phyloP scores from a whole-genome alignment of 148 eudicot species.

The Chenopodium album region DNA sequence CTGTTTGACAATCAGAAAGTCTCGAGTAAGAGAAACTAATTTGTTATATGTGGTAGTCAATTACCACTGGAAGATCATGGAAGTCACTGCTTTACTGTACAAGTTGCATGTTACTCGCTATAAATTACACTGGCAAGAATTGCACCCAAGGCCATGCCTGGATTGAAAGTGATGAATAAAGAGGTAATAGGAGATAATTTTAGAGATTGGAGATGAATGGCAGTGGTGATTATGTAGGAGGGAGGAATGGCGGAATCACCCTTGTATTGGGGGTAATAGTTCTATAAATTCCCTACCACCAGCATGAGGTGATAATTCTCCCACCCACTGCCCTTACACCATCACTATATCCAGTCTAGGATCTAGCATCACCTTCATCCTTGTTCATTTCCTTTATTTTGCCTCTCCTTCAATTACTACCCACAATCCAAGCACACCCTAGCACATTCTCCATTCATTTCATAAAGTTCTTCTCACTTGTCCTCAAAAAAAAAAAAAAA shows the following conservation, averaged over 20 bases:
- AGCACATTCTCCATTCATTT: neutral
- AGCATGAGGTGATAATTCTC: neutral
- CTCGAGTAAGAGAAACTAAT: neutral
- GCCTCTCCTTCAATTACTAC: neutral
- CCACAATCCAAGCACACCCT: neutral
- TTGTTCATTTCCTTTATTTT: neutral
- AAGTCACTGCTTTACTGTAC: neutral
- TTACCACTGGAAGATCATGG: neutral
- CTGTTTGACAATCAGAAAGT: neutral
- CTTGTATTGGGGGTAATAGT: too few relatives aligned
- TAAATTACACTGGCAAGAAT: neutral
- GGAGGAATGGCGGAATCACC: neutral
- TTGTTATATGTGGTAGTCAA: neutral
- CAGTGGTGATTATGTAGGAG: neutral
- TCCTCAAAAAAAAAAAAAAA: too few relatives aligned
- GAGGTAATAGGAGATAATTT: neutral
- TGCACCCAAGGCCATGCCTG: neutral
- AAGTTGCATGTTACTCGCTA: neutral
- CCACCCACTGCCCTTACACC: neutral
- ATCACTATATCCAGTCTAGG: neutral
- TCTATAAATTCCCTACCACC: neutral
- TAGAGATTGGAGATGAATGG: neutral
- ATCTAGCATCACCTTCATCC: neutral
- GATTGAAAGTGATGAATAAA: neutral
- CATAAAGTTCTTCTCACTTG: too few relatives aligned